Percentiles rank a stretch among this genome's conserved stretches.
Conservation (phyloP, 164 flowering plant species). For the Tinospora cordifolia region DNA sequence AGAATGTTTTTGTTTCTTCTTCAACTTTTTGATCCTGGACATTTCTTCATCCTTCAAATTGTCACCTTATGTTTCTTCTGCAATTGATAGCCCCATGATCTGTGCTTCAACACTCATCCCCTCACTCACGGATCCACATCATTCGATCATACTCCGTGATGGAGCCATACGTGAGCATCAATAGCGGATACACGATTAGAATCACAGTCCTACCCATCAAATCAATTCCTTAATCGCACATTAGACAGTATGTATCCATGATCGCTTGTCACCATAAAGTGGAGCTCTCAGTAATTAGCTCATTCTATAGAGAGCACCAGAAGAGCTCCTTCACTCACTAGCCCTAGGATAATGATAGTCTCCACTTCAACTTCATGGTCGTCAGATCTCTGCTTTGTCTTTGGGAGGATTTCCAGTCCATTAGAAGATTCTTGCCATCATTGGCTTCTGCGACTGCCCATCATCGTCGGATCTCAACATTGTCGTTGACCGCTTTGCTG, state of each 20-base stretch:
- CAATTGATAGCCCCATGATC: background rate
- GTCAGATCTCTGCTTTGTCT: slow-evolving; percentile 78
- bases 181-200: slow-evolving; percentile 76
- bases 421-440: slow-evolving; percentile 80
- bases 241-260: slow-evolving; percentile 71
- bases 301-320: slow-evolving; percentile 98
- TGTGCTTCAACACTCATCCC: background rate
- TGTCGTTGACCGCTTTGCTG: slow-evolving; percentile 41
- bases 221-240: slow-evolving; percentile 41
- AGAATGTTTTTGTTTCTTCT: too few relatives aligned
- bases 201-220: slow-evolving; percentile 89
- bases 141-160: slow-evolving; percentile 25
- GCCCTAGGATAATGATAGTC: slow-evolving; percentile 83
- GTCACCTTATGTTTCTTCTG: too few relatives aligned
- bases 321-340: slow-evolving; percentile 89
- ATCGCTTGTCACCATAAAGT: slow-evolving; percentile 53
- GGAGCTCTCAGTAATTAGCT: slow-evolving; percentile 72
- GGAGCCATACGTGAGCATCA: slow-evolving; percentile 98
- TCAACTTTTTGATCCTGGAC: background rate
- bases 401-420: slow-evolving; percentile 97
- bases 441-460: slow-evolving; percentile 88
- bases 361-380: slow-evolving; percentile 75
- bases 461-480: slow-evolving; percentile 69
- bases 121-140: background rate
- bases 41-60: background rate